phyloP scores from a whole-genome alignment of 768 basidiomycete species.

The Phanerodontia chrysosporium region DNA sequence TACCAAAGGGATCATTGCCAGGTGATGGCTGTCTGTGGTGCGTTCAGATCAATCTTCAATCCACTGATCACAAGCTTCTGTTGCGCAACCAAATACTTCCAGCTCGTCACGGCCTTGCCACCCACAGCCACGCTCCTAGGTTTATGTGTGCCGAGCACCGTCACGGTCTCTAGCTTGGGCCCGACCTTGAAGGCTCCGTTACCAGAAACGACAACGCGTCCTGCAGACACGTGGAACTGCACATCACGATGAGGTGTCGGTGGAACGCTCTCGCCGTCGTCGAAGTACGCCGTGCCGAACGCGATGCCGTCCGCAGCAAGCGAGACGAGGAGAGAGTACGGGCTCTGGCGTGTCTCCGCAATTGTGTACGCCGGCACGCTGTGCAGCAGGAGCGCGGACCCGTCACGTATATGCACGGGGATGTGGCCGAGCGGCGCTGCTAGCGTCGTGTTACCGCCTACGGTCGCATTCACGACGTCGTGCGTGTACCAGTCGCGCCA shows the following conservation, averaged over 20 bases:
- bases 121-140: slow-evolving; percentile 39
- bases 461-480: slow-evolving; percentile 40
- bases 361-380: slow-evolving; percentile 62
- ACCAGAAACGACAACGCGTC: slow-evolving; percentile 35
- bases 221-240: slow-evolving; percentile 35
- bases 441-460: slow-evolving; percentile 44
- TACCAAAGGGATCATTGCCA: too few relatives aligned
- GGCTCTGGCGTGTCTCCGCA: slow-evolving; percentile 10
- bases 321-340: slow-evolving; percentile 45
- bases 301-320: slow-evolving; percentile 46
- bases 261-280: slow-evolving; percentile 63
- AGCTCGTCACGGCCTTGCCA: slow-evolving; percentile 29
- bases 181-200: slow-evolving; percentile 39
- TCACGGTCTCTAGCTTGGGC: slow-evolving; percentile 48
- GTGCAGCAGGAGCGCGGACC: slow-evolving; percentile 61
- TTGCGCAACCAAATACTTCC: slow-evolving; percentile 36
- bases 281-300: slow-evolving; percentile 61
- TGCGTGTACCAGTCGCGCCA: slow-evolving; percentile 80
- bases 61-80: slow-evolving; percentile 38
- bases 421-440: slow-evolving; percentile 72
- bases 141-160: slow-evolving; percentile 47
- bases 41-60: slow-evolving; percentile 42
- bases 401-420: slow-evolving; percentile 69
- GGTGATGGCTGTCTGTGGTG: not conserved
- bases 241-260: slow-evolving; percentile 49